Percentiles rank a stretch among this genome's conserved stretches.
phyloP scores from a whole-genome alignment of 805 yeast genomes.

The Suhomyces faveliae region DNA sequence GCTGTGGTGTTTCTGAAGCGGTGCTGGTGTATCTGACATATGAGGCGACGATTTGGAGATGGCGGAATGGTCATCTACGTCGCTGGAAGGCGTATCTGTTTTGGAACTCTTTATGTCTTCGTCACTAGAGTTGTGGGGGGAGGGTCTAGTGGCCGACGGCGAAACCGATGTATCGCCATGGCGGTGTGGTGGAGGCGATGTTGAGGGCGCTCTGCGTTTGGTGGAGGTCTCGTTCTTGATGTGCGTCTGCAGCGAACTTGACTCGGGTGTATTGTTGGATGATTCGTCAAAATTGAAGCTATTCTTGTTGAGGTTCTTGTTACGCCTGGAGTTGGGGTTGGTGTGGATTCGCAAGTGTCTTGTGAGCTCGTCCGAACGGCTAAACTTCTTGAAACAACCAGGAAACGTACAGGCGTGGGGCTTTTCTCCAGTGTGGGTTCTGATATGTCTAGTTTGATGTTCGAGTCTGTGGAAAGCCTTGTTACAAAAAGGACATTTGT shows the following conservation, averaged over 20 bases:
- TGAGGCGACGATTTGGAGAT: background rate
- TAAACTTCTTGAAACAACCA: constrained; percentile 78
- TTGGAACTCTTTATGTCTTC: constrained; percentile 3
- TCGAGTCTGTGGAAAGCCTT: constrained; percentile 87
- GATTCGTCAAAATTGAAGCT: constrained; percentile 8
- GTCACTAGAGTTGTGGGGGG: background rate
- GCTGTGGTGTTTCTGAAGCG: constrained; percentile 2
- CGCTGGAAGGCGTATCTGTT: constrained; percentile 5
- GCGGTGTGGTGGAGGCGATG: background rate
- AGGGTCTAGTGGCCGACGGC: background rate
- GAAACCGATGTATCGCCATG: background rate
- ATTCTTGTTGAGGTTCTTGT: constrained; percentile 26
- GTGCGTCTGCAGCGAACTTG: too few species aligned
- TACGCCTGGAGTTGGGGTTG: constrained; percentile 49
- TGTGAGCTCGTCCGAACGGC: constrained; percentile 82
- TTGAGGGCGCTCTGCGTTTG: background rate
- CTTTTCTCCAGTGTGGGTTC: constrained; percentile 93
- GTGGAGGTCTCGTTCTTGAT: background rate
- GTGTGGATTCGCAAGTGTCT: constrained; percentile 81
- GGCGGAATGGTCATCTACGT: constrained; percentile 1
- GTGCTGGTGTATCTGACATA: background rate
- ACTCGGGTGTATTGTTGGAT: too few species aligned
- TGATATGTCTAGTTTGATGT: constrained; percentile 86
- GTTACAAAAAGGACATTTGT: constrained; percentile 78
- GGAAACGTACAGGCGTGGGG: constrained; percentile 84